Evolutionary conservation across 1,139 yeast genomes (phyloP).

Genomic region (Geotrichum carabidarum): DNA sequence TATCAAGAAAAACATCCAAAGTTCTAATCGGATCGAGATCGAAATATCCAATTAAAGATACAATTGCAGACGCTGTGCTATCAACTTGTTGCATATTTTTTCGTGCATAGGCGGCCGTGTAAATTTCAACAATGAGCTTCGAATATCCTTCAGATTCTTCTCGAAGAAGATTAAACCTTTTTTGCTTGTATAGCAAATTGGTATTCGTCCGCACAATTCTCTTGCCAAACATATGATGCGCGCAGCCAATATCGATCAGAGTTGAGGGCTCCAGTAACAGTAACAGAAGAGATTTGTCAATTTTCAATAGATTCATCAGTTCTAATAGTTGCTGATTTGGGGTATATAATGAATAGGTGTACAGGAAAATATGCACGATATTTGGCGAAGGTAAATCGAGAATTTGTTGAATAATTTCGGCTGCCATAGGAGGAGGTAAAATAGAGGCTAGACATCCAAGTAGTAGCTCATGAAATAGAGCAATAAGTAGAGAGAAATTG

Average conservation of each 20-base stretch:
- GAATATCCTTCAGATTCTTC: slow-evolving; percentile 83
- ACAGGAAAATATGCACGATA: slow-evolving; percentile 23
- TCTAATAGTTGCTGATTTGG: slow-evolving; percentile 21
- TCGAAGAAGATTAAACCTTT: slow-evolving; percentile 64
- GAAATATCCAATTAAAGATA: slow-evolving; percentile 68
- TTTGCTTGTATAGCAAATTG: slow-evolving; percentile 54
- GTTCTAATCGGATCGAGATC: slow-evolving; percentile 70
- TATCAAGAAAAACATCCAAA: slow-evolving; percentile 56
- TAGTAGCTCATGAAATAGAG: slow-evolving; percentile 27
- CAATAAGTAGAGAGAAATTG: slow-evolving; percentile 17
- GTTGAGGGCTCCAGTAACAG: slow-evolving; percentile 29
- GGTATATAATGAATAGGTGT: slow-evolving; percentile 24
- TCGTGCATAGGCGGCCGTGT: slow-evolving; percentile 41
- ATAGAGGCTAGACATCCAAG: slow-evolving; percentile 18
- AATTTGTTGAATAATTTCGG: slow-evolving; percentile 11
- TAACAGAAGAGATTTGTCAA: slow-evolving; percentile 26
- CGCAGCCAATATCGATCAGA: slow-evolving; percentile 26
- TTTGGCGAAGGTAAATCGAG: slow-evolving; percentile 6
- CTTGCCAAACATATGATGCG: slow-evolving; percentile 37
- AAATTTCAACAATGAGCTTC: slow-evolving; percentile 52
- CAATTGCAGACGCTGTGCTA: slow-evolving; percentile 49
- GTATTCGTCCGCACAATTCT: slow-evolving; percentile 46
- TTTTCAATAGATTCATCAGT: slow-evolving; percentile 22
- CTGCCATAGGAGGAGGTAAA: slow-evolving; percentile 19
- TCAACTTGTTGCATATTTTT: slow-evolving; percentile 45